Base-by-base conservation (phyloP, 148 eudicot species). In the Fagopyrum homotropicum region DNA sequence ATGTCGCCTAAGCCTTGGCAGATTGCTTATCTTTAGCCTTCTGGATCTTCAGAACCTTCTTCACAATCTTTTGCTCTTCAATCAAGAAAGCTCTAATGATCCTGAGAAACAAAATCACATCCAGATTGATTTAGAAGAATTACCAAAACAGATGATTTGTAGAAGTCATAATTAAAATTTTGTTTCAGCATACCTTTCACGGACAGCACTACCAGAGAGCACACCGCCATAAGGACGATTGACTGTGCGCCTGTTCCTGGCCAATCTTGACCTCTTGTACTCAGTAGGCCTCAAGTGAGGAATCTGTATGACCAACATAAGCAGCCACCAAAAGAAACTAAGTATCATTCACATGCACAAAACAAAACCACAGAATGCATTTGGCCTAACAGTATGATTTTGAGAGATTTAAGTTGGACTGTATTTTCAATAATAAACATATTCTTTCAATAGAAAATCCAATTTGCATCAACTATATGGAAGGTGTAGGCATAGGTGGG, bases 211-310 rank as follows among this genome's bases (percentile, higher is more conserved):
- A 3, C 83, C 89, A 77, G 87, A 84, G 50, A 84, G 56, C 17
- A 86, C 89, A 17, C 89, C 89, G 69, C 89, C 89, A 78, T 86
- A 86, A 70, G 89, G 80, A 79, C 89, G 87, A 82, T 86, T 86
- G 69, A 86, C 87, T 5, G 86, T 86, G 61, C 89, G 83, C 69
- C 87, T 77, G 82, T 84, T 86, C 83, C 89, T 77, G 35, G 89
- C 71, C 15, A 86, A 75, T 69, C 89, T 86, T 1, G 84, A 77
- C 54, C 89, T 80, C 77, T 76, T 86, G 68, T 61, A 61, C 68
- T 61, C 40, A 61, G 68, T 61, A 29, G 68, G 68, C 68, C 68
- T 61, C 44, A 61, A 61, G 10, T 61, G 68, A 29, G 68, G 68
- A 2, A 61, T 61, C 68, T 61, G 5, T 61, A 45, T 68, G 72